Conservation (phyloP, 257 asterid species). For the Cinchona pubescens region DNA sequence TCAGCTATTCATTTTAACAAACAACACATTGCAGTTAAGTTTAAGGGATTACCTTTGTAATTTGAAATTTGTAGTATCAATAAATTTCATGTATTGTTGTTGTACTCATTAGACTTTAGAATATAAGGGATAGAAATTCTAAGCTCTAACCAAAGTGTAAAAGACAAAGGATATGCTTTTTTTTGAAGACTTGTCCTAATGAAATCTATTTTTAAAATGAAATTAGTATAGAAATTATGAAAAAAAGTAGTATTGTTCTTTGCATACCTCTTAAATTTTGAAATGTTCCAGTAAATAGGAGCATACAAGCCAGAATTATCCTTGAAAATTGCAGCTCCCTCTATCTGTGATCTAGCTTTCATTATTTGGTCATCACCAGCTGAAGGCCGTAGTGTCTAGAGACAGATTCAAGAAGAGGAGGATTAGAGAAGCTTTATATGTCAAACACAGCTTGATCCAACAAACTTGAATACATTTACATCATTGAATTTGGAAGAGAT, state of each 20-base stretch:
- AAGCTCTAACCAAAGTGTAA: no score
- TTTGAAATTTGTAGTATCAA: no score
- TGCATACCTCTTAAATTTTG: slow-evolving; percentile 50
- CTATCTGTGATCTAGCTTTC: slow-evolving; percentile 45
- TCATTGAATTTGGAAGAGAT: slow-evolving; percentile 37
- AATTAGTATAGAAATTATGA: no score
- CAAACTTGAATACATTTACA: slow-evolving; percentile 9
- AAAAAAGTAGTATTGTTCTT: background rate
- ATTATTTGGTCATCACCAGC: slow-evolving; percentile 47
- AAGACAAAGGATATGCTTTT: no score
- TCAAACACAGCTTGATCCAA: background rate
- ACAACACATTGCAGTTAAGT: no score
- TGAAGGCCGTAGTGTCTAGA: slow-evolving; percentile 58
- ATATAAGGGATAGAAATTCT: no score
- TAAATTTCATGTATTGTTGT: no score
- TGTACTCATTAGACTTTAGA: no score
- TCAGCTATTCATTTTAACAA: no score
- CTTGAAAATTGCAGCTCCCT: slow-evolving; percentile 25
- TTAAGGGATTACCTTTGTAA: no score
- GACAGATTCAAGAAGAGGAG: background rate
- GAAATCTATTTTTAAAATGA: background rate
- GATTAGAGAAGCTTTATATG: background rate
- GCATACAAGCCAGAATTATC: slow-evolving; percentile 40
- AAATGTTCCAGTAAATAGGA: slow-evolving; percentile 55
- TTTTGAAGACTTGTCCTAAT: no score